A percentile compares a stretch with the other conserved stretches of the same genome.
Evolutionary conservation across 2,329 filamentous ascomycete genomes (phyloP).

Genomic region (Pseudogymnoascus sp.): DNA sequence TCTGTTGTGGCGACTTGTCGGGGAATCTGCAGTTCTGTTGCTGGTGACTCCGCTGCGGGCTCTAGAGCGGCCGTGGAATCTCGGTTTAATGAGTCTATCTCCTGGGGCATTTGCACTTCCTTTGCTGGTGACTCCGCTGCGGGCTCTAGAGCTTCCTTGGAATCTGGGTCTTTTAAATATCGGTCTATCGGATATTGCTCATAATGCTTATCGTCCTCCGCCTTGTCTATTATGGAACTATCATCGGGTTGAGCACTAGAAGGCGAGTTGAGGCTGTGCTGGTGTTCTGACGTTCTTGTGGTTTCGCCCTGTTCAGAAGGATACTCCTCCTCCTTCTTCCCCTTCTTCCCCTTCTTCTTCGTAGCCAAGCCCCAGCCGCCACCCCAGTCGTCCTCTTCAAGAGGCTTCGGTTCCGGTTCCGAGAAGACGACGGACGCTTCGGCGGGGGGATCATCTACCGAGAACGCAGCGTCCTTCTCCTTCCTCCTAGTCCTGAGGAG

Average conservation of each 20-base stretch:
- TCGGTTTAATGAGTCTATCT: no score
- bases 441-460: slow-evolving; percentile 24
- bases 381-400: slow-evolving; percentile 45
- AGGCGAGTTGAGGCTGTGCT: not conserved
- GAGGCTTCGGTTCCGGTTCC: slow-evolving; percentile 21
- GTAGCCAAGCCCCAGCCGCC: slow-evolving; percentile 40
- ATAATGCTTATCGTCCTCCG: no score
- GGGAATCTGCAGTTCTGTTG: no score
- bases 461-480: slow-evolving; percentile 31
- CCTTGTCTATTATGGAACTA: no score
- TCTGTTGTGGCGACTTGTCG: slow-evolving; percentile 20
- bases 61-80: no score
- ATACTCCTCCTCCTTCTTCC: not conserved
- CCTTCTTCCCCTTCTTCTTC: slow-evolving; percentile 35
- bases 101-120: no score
- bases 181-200: no score
- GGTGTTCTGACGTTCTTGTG: not conserved
- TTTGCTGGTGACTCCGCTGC: no score
- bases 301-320: not conserved
- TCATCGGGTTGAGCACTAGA: not conserved
- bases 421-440: slow-evolving; percentile 23
- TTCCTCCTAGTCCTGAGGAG: slow-evolving; percentile 42
- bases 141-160: no score
- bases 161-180: no score
- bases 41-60: no score